Conservation (phyloP, 345 rosid genomes). For the Cochlearia excelsa region DNA sequence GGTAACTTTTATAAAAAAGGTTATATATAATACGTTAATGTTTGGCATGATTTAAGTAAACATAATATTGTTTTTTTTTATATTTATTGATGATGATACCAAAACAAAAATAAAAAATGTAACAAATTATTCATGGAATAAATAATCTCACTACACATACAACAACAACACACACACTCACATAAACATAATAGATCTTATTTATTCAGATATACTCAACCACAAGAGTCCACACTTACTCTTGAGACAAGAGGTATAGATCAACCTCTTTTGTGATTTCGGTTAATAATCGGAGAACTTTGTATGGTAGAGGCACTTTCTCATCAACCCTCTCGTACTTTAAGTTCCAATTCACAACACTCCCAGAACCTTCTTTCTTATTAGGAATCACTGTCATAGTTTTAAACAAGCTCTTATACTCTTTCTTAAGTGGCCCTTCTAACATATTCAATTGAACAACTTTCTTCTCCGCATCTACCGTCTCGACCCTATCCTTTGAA, state of each 20-base stretch:
- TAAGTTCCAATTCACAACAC: constrained; percentile 30
- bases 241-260: constrained; percentile 12
- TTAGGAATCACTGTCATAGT: constrained; percentile 22
- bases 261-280: constrained; percentile 17
- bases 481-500: constrained; percentile 23
- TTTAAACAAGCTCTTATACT: constrained; percentile 23
- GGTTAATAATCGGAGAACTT: constrained; percentile 8
- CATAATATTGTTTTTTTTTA: too few relatives aligned
- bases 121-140: too few relatives aligned
- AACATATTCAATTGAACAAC: constrained; percentile 14
- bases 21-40: too few relatives aligned
- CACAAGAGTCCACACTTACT: not conserved
- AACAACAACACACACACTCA: too few relatives aligned
- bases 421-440: constrained; percentile 26
- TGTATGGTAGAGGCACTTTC: constrained; percentile 19
- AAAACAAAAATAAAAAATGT: too few relatives aligned
- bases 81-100: too few relatives aligned
- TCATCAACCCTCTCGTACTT: constrained; percentile 15
- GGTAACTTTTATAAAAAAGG: too few relatives aligned
- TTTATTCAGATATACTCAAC: too few relatives aligned
- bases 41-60: too few relatives aligned
- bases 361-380: constrained; percentile 7
- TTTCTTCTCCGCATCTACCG: constrained; percentile 13
- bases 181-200: too few relatives aligned
- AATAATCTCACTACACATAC: too few relatives aligned